phyloP scores from a whole-genome alignment of 306 rosid species.

The Prunus mira region DNA sequence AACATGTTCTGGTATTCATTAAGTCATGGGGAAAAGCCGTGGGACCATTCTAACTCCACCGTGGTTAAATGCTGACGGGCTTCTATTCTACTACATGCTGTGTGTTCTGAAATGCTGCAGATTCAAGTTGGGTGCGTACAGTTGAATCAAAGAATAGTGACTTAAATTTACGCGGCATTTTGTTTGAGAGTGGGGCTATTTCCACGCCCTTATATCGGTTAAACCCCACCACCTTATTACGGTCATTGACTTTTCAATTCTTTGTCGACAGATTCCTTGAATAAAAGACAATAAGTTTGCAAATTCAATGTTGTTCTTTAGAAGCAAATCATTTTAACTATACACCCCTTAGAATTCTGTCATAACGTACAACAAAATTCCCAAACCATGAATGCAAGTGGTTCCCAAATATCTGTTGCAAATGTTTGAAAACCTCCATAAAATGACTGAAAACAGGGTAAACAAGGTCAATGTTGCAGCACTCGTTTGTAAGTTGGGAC shows the following conservation, averaged over 20 bases:
- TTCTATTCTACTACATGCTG: not conserved
- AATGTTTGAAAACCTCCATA: too few species aligned
- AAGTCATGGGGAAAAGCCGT: not conserved
- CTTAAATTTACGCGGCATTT: not conserved
- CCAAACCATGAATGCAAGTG: not conserved
- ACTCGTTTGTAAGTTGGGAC: too few species aligned
- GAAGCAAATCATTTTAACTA: not conserved
- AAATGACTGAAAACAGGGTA: too few species aligned
- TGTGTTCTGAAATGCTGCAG: not conserved
- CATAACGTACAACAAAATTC: not conserved
- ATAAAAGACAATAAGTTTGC: not conserved
- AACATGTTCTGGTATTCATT: not conserved
- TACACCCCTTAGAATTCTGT: not conserved
- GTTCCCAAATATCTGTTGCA: too few species aligned
- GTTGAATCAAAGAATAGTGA: not conserved
- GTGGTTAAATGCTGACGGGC: not conserved
- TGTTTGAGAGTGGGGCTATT: not conserved
- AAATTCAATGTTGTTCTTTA: not conserved
- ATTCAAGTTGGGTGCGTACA: not conserved
- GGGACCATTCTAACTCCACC: not conserved
- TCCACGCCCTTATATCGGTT: not conserved
- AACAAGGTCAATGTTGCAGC: too few species aligned
- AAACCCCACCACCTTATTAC: not conserved
- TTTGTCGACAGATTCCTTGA: not conserved
- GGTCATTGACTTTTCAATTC: not conserved